Conservation (phyloP, 73 alveolate species). For the Effrenium voratum region DNA sequence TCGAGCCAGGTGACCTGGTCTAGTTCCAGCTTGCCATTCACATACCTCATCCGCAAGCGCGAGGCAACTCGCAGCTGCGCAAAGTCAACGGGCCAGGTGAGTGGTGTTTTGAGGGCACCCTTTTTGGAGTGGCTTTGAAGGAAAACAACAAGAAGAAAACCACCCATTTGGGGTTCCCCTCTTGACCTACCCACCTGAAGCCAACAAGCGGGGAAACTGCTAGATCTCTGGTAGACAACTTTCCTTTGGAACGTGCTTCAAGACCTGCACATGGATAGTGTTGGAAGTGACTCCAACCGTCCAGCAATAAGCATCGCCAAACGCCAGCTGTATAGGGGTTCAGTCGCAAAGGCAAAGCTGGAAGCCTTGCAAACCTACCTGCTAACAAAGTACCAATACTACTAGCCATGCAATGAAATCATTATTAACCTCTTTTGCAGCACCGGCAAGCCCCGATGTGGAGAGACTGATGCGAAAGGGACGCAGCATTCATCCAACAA, state of each 20-base stretch:
- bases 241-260: too few species aligned
- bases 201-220: neutral
- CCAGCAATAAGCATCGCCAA: too few species aligned
- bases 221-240: neutral
- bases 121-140: neutral
- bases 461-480: neutral
- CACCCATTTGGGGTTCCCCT: neutral
- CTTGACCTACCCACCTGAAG: neutral
- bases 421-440: neutral
- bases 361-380: too few species aligned
- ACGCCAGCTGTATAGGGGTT: too few species aligned
- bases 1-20: constrained; percentile 56
- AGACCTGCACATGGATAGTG: too few species aligned
- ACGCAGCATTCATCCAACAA: neutral
- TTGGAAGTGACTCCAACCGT: too few species aligned
- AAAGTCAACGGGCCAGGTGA: neutral
- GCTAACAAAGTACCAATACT: neutral
- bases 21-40: constrained; percentile 60
- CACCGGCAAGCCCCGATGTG: neutral
- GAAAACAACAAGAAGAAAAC: neutral
- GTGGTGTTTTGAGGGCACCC: neutral
- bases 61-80: neutral
- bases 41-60: constrained; percentile 9
- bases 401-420: neutral
- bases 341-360: too few species aligned